Conservation (phyloP, 306 rosid genomes). For the Inga laurina region DNA sequence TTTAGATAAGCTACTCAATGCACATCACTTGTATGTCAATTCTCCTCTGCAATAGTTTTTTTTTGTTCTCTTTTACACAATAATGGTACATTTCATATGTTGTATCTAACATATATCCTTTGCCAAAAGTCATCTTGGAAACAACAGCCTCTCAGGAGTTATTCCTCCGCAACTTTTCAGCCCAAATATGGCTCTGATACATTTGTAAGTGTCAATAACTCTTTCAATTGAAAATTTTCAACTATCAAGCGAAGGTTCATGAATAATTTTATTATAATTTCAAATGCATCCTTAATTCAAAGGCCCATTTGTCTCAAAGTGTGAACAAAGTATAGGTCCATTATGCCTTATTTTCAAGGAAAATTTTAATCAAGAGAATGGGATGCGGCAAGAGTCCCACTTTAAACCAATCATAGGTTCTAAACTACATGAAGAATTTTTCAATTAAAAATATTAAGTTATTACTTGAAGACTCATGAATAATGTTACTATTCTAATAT, state of each 20-base stretch:
- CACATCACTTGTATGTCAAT: slow-evolving; percentile 41
- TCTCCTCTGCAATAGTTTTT: slow-evolving; percentile 17
- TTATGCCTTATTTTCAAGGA: too few species aligned
- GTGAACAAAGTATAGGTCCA: too few species aligned
- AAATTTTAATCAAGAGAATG: too few species aligned
- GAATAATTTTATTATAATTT: background rate
- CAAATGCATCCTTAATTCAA: background rate
- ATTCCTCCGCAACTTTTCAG: slow-evolving; percentile 52
- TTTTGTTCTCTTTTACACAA: background rate
- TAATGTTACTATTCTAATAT: too few species aligned
- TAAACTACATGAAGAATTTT: too few species aligned
- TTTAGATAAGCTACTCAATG: slow-evolving; percentile 33
- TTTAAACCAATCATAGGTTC: too few species aligned
- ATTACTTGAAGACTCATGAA: too few species aligned
- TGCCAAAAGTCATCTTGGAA: slow-evolving; percentile 57
- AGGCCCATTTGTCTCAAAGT: background rate
- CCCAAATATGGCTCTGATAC: slow-evolving; percentile 46
- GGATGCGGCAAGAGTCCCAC: too few species aligned
- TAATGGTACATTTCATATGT: background rate
- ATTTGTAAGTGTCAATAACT: slow-evolving; percentile 48
- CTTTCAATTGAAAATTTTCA: background rate
- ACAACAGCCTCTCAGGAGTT: slow-evolving; percentile 43
- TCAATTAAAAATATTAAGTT: too few species aligned
- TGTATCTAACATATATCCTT: slow-evolving; percentile 12
- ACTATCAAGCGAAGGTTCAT: background rate